A percentile compares a stretch with the other conserved stretches of the same genome.
These are phyloP conservation scores for Microbotryum violaceum DNA, from an alignment of 1,284 basidiomycete genomes.

Conservation along the genomic window DNA sequence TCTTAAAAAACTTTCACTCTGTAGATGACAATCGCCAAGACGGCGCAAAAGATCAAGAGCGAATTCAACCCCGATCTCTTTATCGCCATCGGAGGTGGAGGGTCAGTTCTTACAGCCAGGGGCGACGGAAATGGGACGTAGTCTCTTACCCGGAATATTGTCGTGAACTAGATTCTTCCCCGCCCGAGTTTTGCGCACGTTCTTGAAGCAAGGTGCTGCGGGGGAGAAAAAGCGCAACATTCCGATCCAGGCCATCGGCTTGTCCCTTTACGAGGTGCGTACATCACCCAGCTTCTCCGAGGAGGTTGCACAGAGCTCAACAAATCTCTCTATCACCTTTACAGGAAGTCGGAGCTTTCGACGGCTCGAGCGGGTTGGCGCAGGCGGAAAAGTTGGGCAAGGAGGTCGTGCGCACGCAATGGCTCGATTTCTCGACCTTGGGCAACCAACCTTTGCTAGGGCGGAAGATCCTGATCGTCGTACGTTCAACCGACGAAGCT, in stretches of 20 bases:
- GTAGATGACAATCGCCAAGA: slow-evolving; percentile 54
- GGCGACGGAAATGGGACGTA: slow-evolving; percentile 29
- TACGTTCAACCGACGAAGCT: slow-evolving; percentile 43
- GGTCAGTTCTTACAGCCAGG: slow-evolving; percentile 10
- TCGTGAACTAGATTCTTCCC: slow-evolving; percentile 72
- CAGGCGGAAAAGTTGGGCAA: slow-evolving; percentile 61
- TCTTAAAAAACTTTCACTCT: neutral
- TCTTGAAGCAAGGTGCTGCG: slow-evolving; percentile 57
- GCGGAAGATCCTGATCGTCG: slow-evolving; percentile 70
- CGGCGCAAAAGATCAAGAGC: slow-evolving; percentile 54
- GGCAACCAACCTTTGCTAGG: slow-evolving; percentile 60
- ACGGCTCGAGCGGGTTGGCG: slow-evolving; percentile 10
- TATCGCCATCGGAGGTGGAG: slow-evolving; percentile 29
- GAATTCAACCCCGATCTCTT: slow-evolving; percentile 61
- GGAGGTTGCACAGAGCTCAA: too few species aligned
- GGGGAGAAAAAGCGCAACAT: slow-evolving; percentile 63
- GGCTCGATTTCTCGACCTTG: slow-evolving; percentile 60
- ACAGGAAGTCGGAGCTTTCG: slow-evolving; percentile 23
- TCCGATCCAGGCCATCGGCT: slow-evolving; percentile 80
- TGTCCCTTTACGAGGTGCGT: slow-evolving; percentile 70
- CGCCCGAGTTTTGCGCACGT: slow-evolving; percentile 83
- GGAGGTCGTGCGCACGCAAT: slow-evolving; percentile 77
- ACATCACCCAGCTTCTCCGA: slow-evolving; percentile 45
- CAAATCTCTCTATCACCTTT: too few species aligned
- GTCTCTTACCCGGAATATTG: neutral